Base-by-base conservation (phyloP, 768 basidiomycete species). In the Podaxis sp. region DNA sequence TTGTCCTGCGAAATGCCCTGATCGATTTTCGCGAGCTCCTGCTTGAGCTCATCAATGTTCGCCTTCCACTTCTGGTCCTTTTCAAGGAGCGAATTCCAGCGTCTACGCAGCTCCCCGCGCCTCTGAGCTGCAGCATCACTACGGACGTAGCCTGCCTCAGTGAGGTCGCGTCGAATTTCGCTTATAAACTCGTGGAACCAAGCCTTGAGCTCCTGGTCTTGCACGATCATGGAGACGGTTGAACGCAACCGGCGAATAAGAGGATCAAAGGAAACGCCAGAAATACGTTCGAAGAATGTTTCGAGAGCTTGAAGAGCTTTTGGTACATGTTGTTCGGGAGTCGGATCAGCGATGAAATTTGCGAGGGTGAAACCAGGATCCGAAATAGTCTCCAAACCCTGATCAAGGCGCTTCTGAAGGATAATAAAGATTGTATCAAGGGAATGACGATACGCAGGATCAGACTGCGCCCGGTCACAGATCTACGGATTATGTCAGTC, bases 381-480 rank as follows among this genome's bases (percentile, higher is more conserved):
- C 1, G 81, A 74, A 0, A 82, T 82, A 0, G 79, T 76, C 53
- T 87, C 83, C 38, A 87, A 75, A 0, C 82, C 77, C 42, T 75
- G 72, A 61, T 82, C 77, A 36, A 89, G 68, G 72, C 89, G 87
- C 63, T 85, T 84, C 64, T 86, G 82, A 1, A 84, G 69, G 53
- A 85, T 77, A 52, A 74, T 73, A 67, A 91, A 85, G 30, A 90
- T 70, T 2, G 84, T 87, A 48, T 82, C 74, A 51, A 92, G 73
- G 0, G 89, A 74, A 2, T 79, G 73, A 57, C 81, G 82, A 63
- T 90, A 92, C 8, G 82, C 77, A 5, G 82, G 75, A 66, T 91
- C 86, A 8, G 79, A 78, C 64, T 87, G 85, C 1, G 88, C 87
- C 28, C 86, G 84, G 59, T 88, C 85, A 66, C 81, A 85, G 7